Evolutionary conservation across 768 basidiomycete genomes (phyloP).

Genomic region (Paxillus involutus): DNA sequence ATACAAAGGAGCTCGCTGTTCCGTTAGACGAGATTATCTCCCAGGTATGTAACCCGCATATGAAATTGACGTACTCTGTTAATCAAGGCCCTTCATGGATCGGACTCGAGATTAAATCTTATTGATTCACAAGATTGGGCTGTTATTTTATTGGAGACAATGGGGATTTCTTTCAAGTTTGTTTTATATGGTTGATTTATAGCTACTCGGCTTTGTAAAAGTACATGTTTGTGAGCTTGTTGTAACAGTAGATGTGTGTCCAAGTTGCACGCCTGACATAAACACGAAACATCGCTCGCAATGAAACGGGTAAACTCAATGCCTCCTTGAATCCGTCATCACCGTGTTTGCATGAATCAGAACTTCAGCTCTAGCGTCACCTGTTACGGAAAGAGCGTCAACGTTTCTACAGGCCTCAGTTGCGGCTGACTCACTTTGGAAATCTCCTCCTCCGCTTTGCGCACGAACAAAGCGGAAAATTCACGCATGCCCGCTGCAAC

Average conservation of each 20-base stretch:
- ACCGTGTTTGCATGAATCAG: background rate
- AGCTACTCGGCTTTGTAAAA: conserved; percentile 1
- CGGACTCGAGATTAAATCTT: conserved; percentile 27
- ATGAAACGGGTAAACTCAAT: too few relatives aligned
- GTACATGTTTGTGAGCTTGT: background rate
- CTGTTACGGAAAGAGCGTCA: background rate
- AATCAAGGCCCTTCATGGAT: conserved; percentile 15
- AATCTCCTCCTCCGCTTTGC: conserved; percentile 10
- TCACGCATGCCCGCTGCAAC: conserved; percentile 14
- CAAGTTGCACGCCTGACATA: too few relatives aligned
- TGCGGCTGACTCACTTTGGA: conserved; percentile 9
- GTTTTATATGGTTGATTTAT: conserved; percentile 4
- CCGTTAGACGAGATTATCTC: conserved; percentile 30
- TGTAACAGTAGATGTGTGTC: background rate
- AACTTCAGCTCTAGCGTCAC: conserved; percentile 8
- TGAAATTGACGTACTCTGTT: background rate
- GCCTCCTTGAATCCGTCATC: background rate
- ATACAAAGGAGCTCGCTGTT: conserved; percentile 25
- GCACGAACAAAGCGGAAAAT: conserved; percentile 10
- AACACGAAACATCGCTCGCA: too few relatives aligned
- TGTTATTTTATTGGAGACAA: background rate
- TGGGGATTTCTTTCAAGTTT: background rate
- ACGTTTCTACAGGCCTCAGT: background rate
- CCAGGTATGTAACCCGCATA: conserved; percentile 19
- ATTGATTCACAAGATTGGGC: conserved; percentile 14